phyloP scores from a whole-genome alignment of 228 moss, liverwort and hornwort genomes.

The Sphagnum fallax region DNA sequence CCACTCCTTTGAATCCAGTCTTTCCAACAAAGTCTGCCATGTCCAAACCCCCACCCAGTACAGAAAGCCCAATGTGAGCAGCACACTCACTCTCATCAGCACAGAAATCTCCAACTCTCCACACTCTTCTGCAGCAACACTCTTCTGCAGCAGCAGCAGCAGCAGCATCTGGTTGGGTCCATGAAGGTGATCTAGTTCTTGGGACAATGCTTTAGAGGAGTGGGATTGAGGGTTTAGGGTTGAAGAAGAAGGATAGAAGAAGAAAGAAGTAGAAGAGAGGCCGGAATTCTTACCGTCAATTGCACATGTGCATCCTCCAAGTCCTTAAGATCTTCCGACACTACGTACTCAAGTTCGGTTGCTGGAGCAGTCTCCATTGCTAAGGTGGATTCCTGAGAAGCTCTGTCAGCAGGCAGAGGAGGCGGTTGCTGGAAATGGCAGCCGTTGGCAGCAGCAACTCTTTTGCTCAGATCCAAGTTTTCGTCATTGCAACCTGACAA shows the following conservation, averaged over 20 bases:
- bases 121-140: not conserved
- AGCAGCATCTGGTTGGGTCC: too few species aligned
- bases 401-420: slow-evolving; percentile 9
- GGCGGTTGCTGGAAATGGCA: slow-evolving; percentile 10
- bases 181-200: too few species aligned
- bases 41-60: not conserved
- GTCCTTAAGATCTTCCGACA: slow-evolving; percentile 79
- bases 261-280: not conserved
- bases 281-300: slow-evolving; percentile 44
- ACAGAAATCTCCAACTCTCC: not conserved
- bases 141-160: too few species aligned
- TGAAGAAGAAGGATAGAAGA: not conserved
- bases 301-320: slow-evolving; percentile 51
- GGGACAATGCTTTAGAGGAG: too few species aligned
- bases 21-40: slow-evolving; percentile 64
- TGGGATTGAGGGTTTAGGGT: too few species aligned
- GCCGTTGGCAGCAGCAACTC: not conserved
- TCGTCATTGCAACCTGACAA: slow-evolving; percentile 64
- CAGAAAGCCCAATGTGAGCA: not conserved
- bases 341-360: slow-evolving; percentile 69
- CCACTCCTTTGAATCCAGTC: slow-evolving; percentile 98
- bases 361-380: slow-evolving; percentile 27
- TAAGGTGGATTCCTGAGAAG: slow-evolving; percentile 16
- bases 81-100: not conserved
- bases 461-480: slow-evolving; percentile 38